A percentile compares a stretch with the other conserved stretches of the same genome.
These are phyloP conservation scores for Neostapfia colusana DNA, from an alignment of 176 grass and related monocot genomes.

Conservation along the genomic window DNA sequence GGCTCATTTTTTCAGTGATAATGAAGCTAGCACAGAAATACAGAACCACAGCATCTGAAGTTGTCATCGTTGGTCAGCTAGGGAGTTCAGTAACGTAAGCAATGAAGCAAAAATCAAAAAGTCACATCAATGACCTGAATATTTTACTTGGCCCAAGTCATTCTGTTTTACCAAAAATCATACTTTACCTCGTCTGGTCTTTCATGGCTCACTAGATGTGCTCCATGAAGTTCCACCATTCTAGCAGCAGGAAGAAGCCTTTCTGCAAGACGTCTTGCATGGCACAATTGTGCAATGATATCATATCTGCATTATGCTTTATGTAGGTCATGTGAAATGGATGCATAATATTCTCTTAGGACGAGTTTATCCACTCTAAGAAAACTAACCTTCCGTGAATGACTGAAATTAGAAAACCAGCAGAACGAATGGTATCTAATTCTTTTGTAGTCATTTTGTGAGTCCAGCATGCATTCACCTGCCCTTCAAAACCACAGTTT, in stretches of 20 bases:
- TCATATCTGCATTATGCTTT: slow-evolving; percentile 53
- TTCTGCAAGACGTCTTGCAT: slow-evolving; percentile 74
- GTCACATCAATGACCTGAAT: background rate
- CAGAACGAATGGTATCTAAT: slow-evolving; percentile 61
- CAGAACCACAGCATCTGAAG: background rate
- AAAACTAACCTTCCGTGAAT: slow-evolving; percentile 90
- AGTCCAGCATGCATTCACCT: slow-evolving; percentile 94
- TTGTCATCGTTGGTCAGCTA: background rate
- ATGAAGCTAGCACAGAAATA: background rate
- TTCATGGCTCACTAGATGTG: slow-evolving; percentile 98
- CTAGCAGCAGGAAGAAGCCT: slow-evolving; percentile 75
- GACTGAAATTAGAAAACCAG: slow-evolving; percentile 83
- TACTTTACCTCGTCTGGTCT: slow-evolving; percentile 77
- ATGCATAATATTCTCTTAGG: background rate
- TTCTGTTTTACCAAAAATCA: background rate
- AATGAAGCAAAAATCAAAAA: background rate
- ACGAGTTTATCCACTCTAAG: background rate
- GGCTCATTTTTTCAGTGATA: background rate
- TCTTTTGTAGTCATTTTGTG: slow-evolving; percentile 78
- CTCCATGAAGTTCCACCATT: slow-evolving; percentile 94
- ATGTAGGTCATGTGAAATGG: slow-evolving; percentile 17
- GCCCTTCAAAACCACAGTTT: slow-evolving; percentile 87
- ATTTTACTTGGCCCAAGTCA: background rate
- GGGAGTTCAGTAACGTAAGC: background rate
- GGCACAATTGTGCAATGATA: slow-evolving; percentile 79